Percentiles rank a stretch among this genome's conserved stretches.
phyloP scores from a whole-genome alignment of 2,329 filamentous ascomycete species.

The Blastomyces parvus region DNA sequence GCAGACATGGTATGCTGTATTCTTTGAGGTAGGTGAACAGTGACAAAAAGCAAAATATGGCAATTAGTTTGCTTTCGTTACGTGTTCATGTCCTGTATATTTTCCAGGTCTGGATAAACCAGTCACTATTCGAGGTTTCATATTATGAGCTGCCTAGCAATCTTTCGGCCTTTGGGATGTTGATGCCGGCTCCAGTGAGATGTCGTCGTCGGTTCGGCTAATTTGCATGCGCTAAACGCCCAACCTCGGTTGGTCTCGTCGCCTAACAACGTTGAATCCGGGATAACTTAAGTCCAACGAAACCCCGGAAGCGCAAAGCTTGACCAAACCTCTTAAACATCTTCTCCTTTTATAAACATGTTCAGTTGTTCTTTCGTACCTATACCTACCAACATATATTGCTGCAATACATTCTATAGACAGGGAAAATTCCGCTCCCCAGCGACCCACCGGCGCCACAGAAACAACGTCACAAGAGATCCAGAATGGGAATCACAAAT shows the following conservation, averaged over 20 bases:
- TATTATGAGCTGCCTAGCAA: background rate
- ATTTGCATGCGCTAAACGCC: background rate
- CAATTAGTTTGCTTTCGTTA: background rate
- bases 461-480: too few relatives aligned
- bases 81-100: background rate
- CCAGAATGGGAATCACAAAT: too few relatives aligned
- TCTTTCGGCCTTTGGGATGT: background rate
- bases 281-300: too few relatives aligned
- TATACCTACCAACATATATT: too few relatives aligned
- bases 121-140: background rate
- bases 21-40: background rate
- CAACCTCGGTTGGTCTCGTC: background rate
- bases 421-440: too few relatives aligned
- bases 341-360: too few relatives aligned
- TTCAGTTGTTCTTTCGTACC: too few relatives aligned
- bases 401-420: too few relatives aligned
- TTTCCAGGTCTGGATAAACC: background rate
- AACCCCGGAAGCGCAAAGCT: too few relatives aligned
- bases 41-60: background rate
- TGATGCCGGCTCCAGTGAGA: background rate
- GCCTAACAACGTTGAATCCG: too few relatives aligned
- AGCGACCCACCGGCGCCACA: too few relatives aligned
- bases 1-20: conserved; percentile 7
- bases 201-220: background rate
- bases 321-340: too few relatives aligned